Evolutionary conservation across 208 protist species (phyloP), one percentile per base, ranked within the genome.

Genomic region (Kentomonas sorsogonicus): DNA sequence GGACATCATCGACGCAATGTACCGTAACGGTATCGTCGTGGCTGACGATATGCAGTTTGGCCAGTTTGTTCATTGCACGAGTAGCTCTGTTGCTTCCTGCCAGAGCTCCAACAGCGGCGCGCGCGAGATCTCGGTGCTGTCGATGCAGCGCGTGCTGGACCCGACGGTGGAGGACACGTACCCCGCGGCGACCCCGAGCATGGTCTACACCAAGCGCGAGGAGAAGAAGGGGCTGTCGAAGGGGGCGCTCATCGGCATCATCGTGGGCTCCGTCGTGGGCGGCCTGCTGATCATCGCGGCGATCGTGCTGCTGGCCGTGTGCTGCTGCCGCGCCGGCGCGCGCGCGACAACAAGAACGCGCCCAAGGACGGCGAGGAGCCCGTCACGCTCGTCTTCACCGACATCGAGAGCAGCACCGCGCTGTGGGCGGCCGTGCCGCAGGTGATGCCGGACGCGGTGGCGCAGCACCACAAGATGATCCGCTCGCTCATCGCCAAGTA

Each of bases 321-420:
- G 0, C 13, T 60, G 45, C 60, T 70, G 55, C 62, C 57, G 38
- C 27, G 46, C 22, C 10, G 51, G 62, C 25, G 38, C 45, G 47
- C 53, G 15, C 72, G 74, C 27, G 53, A 83, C 72, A 83, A 79
- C 65, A 31, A 55, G 38, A 57, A 64, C 46, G 77, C 77, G 1
- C 80, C 72, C n/a, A 83, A 77, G 62, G 55, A 78, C 15, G 22
- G 5, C 11, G n/a, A 23, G 6, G 60, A 69, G 20, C 75, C 74
- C 33, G 69, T 86, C 39, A 81, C 81, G 29, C 69, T 92, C 6
- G 30, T 88, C 39, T 89, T 92, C 66, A 89, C 82, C 25, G 85
- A 89, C 63, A 76, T 89, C 53, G 75, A 89, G 67, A 79, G 76
- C 72, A 87, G 75, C 69, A 90, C 86, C 20, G 82, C 75, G 38